Evolutionary conservation across 768 basidiomycete species (phyloP).

Genomic region (Terana coerulea): DNA sequence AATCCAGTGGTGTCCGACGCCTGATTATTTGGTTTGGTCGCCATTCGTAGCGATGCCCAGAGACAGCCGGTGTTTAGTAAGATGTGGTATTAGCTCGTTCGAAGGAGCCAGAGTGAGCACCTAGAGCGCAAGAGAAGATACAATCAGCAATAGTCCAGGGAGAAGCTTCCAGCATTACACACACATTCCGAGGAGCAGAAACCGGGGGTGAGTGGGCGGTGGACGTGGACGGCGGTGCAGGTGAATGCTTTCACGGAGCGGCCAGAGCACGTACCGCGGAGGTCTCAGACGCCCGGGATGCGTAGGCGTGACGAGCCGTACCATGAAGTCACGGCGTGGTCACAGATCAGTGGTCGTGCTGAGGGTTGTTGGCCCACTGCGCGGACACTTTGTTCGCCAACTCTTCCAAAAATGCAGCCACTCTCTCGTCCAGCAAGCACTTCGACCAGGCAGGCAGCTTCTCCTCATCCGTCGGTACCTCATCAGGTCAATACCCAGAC

Average conservation of each 20-base stretch:
- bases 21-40: background rate
- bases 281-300: background rate
- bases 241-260: background rate
- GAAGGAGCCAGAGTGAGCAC: no score
- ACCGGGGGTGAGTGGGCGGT: no score
- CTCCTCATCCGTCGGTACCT: constrained; percentile 48
- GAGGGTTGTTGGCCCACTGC: constrained; percentile 5
- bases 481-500: constrained; percentile 69
- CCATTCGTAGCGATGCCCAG: no score
- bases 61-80: no score
- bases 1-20: constrained; percentile 30
- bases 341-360: constrained; percentile 2
- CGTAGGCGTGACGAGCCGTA: background rate
- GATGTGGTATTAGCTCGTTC: no score
- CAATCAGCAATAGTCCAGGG: no score
- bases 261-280: background rate
- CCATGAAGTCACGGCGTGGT: background rate
- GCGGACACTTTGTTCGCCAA: background rate
- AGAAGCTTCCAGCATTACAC: no score
- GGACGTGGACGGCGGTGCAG: no score
- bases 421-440: constrained; percentile 56
- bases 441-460: constrained; percentile 53
- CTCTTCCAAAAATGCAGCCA: constrained; percentile 44
- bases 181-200: no score
- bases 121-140: no score